Evolutionary conservation across 441 rosid genomes (phyloP), one percentile per base, ranked within the genome.

Genomic region (Aleurites moluccanus): DNA sequence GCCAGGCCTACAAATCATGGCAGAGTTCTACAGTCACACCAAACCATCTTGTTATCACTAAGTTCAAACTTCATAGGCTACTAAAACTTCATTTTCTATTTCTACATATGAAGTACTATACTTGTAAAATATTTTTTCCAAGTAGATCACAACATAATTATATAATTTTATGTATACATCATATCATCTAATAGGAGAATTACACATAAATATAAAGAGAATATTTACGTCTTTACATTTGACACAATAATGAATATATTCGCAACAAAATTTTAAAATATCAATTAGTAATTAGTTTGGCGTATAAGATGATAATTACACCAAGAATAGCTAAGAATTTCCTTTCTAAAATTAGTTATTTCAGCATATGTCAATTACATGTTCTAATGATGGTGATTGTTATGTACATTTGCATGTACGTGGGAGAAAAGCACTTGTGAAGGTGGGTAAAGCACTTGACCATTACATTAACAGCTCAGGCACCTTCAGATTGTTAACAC

Each of bases 381-480:
- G 75, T 30, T 0, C 1, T 4, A 60, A 20, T 7, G 67, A 59
- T 42, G 67, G 25, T 2, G 40, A 70, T 4, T 70, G 74, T 64
- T 25, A 25, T 13, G 33, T n/a, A 13, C 15, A 70, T n/a, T n/a
- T n/a, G n/a, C 27, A 45, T 25, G 74, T 60, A 3, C 44, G 67
- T 27, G 30, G 56, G 67, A 45, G 74, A 45, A 40, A 28, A 44
- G 56, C 44, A 72, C 44, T 6, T 72, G 74, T 45, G 55, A 23
- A 15, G 55, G 40, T n/a, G 64, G 64, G 1, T 57, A 57, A 0
- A 57, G 74, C 27, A 59, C 57, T 40, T 72, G 74, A 47, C 74
- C 66, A 33, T 70, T 47, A n/a, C 14, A 25, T 0, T 6, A 18
- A 30, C 8, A 45, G 0, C 20, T 59, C 30, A 10, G 33, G 0